Base-by-base conservation (phyloP, 805 yeast species). In the Lipomyces oligophaga region DNA sequence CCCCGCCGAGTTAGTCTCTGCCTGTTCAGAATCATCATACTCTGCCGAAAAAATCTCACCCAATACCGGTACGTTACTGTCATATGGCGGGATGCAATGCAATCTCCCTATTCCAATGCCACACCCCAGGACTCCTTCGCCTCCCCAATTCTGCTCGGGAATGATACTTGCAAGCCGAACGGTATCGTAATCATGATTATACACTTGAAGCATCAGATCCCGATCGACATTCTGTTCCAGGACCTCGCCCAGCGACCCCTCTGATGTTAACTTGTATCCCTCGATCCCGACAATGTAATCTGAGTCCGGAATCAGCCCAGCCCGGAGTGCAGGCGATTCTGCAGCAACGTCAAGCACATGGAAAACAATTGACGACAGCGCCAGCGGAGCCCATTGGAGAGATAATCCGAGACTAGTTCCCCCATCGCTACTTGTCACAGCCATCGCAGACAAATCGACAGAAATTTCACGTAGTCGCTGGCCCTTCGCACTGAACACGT, bases 41-140 rank as follows among this genome's bases (percentile, higher is more conserved):
- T 41, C 49, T 6, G 49, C 47, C 2, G 48, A 25, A 18, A 48
- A 52, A 3, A 52, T 43, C 31, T 52, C 56, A 4, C 56, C 56
- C 10, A 50, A 54, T 10, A 39, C 37, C 2, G 56, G 52, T 4
- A 52, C 18, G n/a, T 39, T 16, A 3, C 19, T 32, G 28, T 34
- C 38, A 32, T 43, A 52, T n/a, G 31, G 45, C 3, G 56, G 56
- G 7, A 52, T 33, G 26, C 36, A 70, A 62, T 90, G 97, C 41
- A 90, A 69, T 41, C 84, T 73, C 0, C 98, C 98, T 60, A 88
- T 89, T 0, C 97, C 97, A 16, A 90, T 94, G 55, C 89, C 95
- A 67, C 96, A 88, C 1, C 98, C 98, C 30, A 90, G 67, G 30
- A 87, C 70, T 1, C 96, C 95, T 54, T 71, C 75, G 13, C 89